Evolutionary conservation across 1,284 basidiomycete genomes (phyloP).

Genomic region (Omphalotus olearius): DNA sequence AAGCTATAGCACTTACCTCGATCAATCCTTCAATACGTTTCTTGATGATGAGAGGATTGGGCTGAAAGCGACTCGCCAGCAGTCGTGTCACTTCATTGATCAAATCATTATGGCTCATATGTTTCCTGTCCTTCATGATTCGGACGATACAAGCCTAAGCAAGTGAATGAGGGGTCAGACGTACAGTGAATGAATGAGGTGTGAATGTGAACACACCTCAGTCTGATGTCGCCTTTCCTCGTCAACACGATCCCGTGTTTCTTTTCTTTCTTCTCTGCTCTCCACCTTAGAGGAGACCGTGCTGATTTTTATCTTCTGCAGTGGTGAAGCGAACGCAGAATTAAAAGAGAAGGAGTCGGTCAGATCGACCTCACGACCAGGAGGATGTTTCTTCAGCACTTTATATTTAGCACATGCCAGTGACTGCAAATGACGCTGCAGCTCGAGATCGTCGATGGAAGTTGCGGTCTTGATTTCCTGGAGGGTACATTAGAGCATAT

Average conservation of each 20-base stretch:
- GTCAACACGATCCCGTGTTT: slow-evolving; percentile 88
- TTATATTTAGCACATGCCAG: slow-evolving; percentile 98
- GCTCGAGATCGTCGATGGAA: slow-evolving; percentile 70
- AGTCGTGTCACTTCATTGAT: slow-evolving; percentile 91
- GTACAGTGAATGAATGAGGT: neutral
- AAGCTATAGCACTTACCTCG: slow-evolving; percentile 55
- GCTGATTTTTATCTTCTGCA: slow-evolving; percentile 93
- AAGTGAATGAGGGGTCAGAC: slow-evolving; percentile 2
- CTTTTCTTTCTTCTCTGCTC: slow-evolving; percentile 81
- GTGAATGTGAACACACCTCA: slow-evolving; percentile 55
- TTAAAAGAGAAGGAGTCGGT: slow-evolving; percentile 92
- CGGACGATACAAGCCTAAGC: slow-evolving; percentile 91
- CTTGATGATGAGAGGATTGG: slow-evolving; percentile 86
- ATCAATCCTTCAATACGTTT: slow-evolving; percentile 93
- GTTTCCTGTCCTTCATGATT: slow-evolving; percentile 96
- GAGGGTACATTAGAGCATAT: neutral
- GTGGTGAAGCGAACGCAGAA: slow-evolving; percentile 68
- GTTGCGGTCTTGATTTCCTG: slow-evolving; percentile 75
- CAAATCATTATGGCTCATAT: slow-evolving; percentile 85
- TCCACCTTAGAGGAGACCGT: slow-evolving; percentile 89
- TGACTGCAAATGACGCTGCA: slow-evolving; percentile 91
- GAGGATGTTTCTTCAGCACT: slow-evolving; percentile 88
- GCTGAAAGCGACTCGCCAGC: slow-evolving; percentile 80
- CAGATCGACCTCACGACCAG: slow-evolving; percentile 75
- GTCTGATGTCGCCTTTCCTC: slow-evolving; percentile 90